Evolutionary conservation across 345 rosid species (phyloP), one percentile per base, ranked within the genome.

Genomic region (Atalantia buxifolia): DNA sequence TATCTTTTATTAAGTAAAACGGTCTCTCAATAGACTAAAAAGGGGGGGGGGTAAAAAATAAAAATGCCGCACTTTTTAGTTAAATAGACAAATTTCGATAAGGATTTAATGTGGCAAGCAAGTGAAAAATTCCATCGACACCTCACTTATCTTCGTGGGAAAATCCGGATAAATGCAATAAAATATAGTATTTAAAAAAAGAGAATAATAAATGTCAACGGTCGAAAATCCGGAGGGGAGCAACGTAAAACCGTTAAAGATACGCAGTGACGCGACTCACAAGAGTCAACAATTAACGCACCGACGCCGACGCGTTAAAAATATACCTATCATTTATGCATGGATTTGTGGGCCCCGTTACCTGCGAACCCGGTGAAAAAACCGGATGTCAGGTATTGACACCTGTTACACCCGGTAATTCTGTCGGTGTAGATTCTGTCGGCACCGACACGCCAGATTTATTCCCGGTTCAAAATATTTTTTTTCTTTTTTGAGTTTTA

Each of bases 361-460:
- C 69, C 75, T 79, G 3, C 63, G 48, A 69, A 61, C 31, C 89
- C 82, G 85, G 87, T 82, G 33, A 76, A 35, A 31, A 6, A 77
- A 62, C 76, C 4, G 19, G 24, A 18, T 48, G 61, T 45, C 73
- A 53, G 69, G 50, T 18, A 0, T 7, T 68, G 53, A 50, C 27
- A 74, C 79, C 80, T 72, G 35, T n/a, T 69, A 62, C 75, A 65
- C 60, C 88, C 85, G 63, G 87, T 88, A 5, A 16, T 9, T 6
- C 77, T 80, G 89, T 88, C 88, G 89, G 88, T 81, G 82, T 13
- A 5, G 3, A 4, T 0, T 4, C 62, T 86, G 91, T 86, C 87
- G 88, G 91, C 88, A 86, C 91, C 88, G 89, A 88, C 91, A 80
- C 83, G 82, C 84, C 61, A 77, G 78, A 77, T 76, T 76, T 50